Evolutionary conservation across 73 alveolate genomes (phyloP).

Genomic region (Paramecium biaurelia): DNA sequence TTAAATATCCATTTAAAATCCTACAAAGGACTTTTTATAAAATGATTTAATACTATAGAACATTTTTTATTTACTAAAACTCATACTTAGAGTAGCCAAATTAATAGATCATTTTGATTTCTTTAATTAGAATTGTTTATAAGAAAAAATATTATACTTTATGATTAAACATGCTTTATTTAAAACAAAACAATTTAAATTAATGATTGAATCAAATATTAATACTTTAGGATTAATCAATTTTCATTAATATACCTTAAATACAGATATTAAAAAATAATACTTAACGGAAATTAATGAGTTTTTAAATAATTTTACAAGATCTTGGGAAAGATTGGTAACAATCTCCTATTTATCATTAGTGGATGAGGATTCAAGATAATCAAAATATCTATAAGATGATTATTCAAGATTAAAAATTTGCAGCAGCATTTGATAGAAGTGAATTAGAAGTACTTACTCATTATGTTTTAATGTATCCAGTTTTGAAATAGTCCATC

Average conservation of each 20-base stretch:
- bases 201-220: not conserved
- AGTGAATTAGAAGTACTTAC: not conserved
- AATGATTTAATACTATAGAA: not conserved
- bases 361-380: not conserved
- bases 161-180: slow-evolving; percentile 41
- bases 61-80: slow-evolving; percentile 24
- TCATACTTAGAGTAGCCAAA: slow-evolving; percentile 30
- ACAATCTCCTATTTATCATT: not conserved
- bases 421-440: slow-evolving; percentile 53
- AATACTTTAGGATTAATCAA: not conserved
- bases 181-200: slow-evolving; percentile 13
- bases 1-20: not conserved
- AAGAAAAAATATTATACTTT: slow-evolving; percentile 38
- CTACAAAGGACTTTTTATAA: not conserved
- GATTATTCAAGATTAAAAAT: slow-evolving; percentile 5
- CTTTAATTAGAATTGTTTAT: not conserved
- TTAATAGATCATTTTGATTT: slow-evolving; percentile 35
- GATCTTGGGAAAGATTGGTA: slow-evolving; percentile 20
- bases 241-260: not conserved
- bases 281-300: not conserved
- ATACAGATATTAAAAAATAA: not conserved
- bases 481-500: not conserved
- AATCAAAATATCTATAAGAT: not conserved
- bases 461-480: not conserved
- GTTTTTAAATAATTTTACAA: not conserved